Evolutionary conservation across 2,329 filamentous ascomycete genomes (phyloP), one percentile per base, ranked within the genome.

Genomic region (Cadophora sp.): DNA sequence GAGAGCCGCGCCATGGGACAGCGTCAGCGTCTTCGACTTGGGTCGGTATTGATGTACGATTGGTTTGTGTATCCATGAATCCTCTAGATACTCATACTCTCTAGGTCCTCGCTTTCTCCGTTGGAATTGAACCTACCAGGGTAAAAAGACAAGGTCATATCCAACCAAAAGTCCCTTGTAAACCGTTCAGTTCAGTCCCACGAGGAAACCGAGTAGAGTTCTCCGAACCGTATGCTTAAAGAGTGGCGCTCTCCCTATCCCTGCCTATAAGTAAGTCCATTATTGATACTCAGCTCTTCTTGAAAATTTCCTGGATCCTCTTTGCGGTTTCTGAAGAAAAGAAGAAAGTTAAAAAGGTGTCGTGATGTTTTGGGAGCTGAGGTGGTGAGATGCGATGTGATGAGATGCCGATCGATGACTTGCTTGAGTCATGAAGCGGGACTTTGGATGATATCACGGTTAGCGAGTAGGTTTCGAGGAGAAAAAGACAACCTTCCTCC

Each of bases 211-310:
- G 6, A 30, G 27, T 30, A 30, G 18, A 6, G 18, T 56, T 22
- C n/a, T 56, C 11, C 20, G 30, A 39, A 4, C n/a, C 27, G 33
- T 41, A 39, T 22, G 11, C 6, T 41, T 14, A 30, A 55, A 20
- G 33, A 64, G 18, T 20, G 16, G 50, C 16, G 18, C n/a, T 18
- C 7, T 47, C 27, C 5, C n/a, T 13, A n/a, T 53, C 62, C 62
- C 27, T 58, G 41, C 53, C 62, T 64, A 64, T 64, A 64, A 36
- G 30, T 58, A 64, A 39, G 30, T 58, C 8, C 18, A 48, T 56
- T 41, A 41, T 41, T 43, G 55, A 4, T 58, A 24, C 27, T 43
- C 36, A 33, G 33, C 55, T 43, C 41, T 43, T 18, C n/a, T 48
- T 48, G 45, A 48, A 39, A 48, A 39, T 39, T 39, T 39, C 11